These are phyloP conservation scores for Paecilomyces niveus DNA, from an alignment of 2,329 filamentous ascomycete species.

Conservation along the genomic window DNA sequence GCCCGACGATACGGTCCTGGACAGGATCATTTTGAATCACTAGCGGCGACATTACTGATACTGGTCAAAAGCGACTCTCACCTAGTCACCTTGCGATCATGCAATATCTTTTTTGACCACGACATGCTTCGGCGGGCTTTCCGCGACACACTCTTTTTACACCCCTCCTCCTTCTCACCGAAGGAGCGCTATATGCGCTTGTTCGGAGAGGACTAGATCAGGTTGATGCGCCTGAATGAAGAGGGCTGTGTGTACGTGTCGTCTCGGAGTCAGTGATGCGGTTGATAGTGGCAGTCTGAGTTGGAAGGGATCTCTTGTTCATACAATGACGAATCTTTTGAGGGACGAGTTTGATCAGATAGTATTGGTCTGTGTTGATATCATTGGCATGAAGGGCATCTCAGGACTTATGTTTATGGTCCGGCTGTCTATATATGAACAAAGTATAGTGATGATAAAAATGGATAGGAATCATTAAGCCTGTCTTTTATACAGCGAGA, in stretches of 20 bases:
- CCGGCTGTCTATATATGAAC: neutral
- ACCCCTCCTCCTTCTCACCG: constrained; percentile 29
- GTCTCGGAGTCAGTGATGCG: no score
- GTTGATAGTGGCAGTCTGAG: neutral
- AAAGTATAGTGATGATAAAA: neutral
- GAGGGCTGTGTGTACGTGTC: no score
- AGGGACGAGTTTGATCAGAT: no score
- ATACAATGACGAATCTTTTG: no score
- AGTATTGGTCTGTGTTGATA: no score
- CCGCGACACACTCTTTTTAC: constrained; percentile 7
- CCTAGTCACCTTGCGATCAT: neutral
- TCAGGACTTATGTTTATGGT: no score
- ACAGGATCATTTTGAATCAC: neutral
- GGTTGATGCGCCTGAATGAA: neutral
- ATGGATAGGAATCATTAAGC: neutral
- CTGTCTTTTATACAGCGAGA: neutral
- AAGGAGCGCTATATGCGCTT: constrained; percentile 28
- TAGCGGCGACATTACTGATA: neutral
- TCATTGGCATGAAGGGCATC: no score
- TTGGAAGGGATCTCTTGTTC: neutral
- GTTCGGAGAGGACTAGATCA: constrained; percentile 27
- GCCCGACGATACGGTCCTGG: neutral
- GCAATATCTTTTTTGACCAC: neutral
- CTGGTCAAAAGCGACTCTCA: neutral
- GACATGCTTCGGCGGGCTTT: neutral